Evolutionary conservation across 371 early-diverging fungal genomes (phyloP), one percentile per base, ranked within the genome.

Genomic region (Parasitella parasitica): DNA sequence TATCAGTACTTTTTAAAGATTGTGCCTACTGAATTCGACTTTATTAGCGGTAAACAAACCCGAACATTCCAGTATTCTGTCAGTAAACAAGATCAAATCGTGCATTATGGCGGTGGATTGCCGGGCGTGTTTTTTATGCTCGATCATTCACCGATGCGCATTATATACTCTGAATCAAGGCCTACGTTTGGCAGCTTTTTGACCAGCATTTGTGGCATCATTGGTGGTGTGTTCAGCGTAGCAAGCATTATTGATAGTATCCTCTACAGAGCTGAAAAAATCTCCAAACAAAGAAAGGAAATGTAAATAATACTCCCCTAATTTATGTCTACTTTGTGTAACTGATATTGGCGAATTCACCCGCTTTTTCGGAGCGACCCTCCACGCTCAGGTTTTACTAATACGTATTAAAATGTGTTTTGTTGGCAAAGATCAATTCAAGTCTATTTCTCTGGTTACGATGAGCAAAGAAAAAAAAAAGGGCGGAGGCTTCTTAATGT

Each of bases 61-160:
- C 67, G 78, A 63, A 94, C 97, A 3, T 96, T 95, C 75, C 97
- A 97, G 77, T 97, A 92, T 72, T 92, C 96, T 27, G 95, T 89
- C 15, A 98, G 97, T 7, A 92, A 94, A 69, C 92, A 94, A 71
- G 87, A 88, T 59, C 81, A 82, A 56, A 57, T 70, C 54, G 61
- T 73, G 20, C 54, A 32, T n/a, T 39, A 63, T 34, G 27, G 69
- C 6, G 73, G 68, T 24, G 85, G 86, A n/a, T 70, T 89, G 56
- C 88, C 91, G 64, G 88, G 87, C 77, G 88, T 98, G 16, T 96
- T 94, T 72, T 93, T 98, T 75, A 89, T 92, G 74, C 93, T 87
- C 72, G 97, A 98, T 34, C 96, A 97, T 69, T 96, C 97, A 13
- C 97, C 98, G 4, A 96, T 98, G 96, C 81, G 91, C 28, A 90